Evolutionary conservation across 2,329 filamentous ascomycete species (phyloP), one percentile per base, ranked within the genome.

Genomic region (Ophiobolus disseminans): DNA sequence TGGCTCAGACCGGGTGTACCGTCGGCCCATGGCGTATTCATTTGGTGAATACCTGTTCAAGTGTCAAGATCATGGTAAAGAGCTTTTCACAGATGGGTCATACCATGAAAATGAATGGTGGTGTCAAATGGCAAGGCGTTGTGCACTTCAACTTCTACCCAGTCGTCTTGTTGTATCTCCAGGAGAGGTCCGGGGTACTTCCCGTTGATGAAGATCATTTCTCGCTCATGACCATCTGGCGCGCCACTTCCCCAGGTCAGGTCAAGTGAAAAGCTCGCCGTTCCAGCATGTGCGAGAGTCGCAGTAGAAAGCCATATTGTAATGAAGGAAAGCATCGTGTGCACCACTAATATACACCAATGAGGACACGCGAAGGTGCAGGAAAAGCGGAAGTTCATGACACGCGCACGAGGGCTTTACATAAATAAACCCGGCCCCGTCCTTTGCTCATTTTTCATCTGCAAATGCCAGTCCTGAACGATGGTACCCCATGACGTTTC

Each of bases 1-100:
- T 86, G 83, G 1, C 79, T 77, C 2, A 86, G 64, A 2, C 83
- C 83, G 0, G 82, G 81, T 0, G 83, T 79, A 22, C 84, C 84
- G 49, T 87, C 84, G 0, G 82, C 80, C 83, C 82, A 86, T 0
- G 82, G 80, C 0, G 82, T 85, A 16, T 72, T 69, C 1, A 68
- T 55, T 73, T 82, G 80, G 25, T 80, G 78, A 23, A 84, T 70
- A 50, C 75, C 74, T 61, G 38, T 17, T n/a, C 4, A n/a, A 4
- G n/a, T 39, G 43, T 48, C 5, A 44, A 26, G 25, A 3, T 19
- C 2, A 22, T 32, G 20, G 5, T 23, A 9, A 32, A 8, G 7
- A 9, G 3, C 6, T 34, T 22, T 6, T 2, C 11, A 10, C 9
- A 16, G 4, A 13, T 8, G 3, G 9, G 11, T 31, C 30, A 16